A percentile compares a stretch with the other conserved stretches of the same genome.
Evolutionary conservation across 73 alveolate species (phyloP).

Genomic region (Uronychia setigera): DNA sequence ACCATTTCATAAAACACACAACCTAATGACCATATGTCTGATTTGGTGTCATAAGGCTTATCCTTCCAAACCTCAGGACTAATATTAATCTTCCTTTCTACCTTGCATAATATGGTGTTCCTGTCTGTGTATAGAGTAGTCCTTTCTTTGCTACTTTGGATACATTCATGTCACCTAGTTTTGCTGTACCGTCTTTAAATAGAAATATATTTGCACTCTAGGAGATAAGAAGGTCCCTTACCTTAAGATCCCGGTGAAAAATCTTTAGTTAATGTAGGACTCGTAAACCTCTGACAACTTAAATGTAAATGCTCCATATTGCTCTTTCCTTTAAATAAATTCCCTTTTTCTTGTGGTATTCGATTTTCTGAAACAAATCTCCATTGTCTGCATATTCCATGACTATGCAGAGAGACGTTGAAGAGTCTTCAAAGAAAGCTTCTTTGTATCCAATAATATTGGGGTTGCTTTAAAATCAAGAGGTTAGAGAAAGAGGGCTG

Average conservation of each 20-base stretch:
- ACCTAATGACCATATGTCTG: slow-evolving; percentile 95
- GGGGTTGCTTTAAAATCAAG: not conserved
- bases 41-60: slow-evolving; percentile 80
- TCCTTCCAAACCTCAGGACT: slow-evolving; percentile 87
- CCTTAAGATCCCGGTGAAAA: slow-evolving; percentile 73
- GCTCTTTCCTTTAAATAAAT: slow-evolving; percentile 57
- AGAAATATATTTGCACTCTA: slow-evolving; percentile 80
- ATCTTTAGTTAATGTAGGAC: slow-evolving; percentile 70
- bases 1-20: slow-evolving; percentile 89
- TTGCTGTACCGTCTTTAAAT: slow-evolving; percentile 67
- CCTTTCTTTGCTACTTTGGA: slow-evolving; percentile 77
- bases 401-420: slow-evolving; percentile 40
- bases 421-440: not conserved
- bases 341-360: slow-evolving; percentile 56
- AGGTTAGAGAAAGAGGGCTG: too few relatives aligned
- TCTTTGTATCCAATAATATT: not conserved
- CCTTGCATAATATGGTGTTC: slow-evolving; percentile 65
- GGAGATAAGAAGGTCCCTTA: not conserved
- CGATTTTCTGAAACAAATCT: slow-evolving; percentile 73
- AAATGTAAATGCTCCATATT: slow-evolving; percentile 77
- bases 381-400: slow-evolving; percentile 89
- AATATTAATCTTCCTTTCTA: not conserved
- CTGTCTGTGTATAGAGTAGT: slow-evolving; percentile 34
- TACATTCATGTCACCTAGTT: slow-evolving; percentile 83
- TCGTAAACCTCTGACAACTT: slow-evolving; percentile 60